Evolutionary conservation across 495 filamentous ascomycete species (phyloP), one percentile per base, ranked within the genome.

Genomic region (Niebla homalea): DNA sequence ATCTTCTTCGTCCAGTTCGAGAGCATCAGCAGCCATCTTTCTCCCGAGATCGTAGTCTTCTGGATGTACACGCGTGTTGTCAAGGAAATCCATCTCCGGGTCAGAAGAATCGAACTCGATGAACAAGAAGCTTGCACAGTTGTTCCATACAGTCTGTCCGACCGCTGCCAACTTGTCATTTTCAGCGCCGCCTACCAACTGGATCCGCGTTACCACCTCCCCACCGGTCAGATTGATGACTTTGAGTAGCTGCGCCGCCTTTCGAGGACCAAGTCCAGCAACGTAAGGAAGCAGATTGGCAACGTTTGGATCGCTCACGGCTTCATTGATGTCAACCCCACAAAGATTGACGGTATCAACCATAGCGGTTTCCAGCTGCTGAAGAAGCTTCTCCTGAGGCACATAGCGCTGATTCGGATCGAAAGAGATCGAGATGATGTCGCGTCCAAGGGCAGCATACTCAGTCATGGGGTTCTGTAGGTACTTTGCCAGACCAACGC

Each of bases 281-380:
- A 98, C 78, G 59, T 89, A 97, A 10, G 87, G 92, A 11, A 98
- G 73, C 6, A 98, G 75, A 53, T 88, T 89, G 26, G 88, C 88
- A 4, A 82, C 83, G 58, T 88, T 84, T 1, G 74, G 60, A 58
- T 94, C 84, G 21, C 68, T 71, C 29, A 93, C 79, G 10, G 92
- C 89, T 47, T 94, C 89, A 58, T 95, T 94, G 59, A 97, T 80
- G 54, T 96, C 84, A 19, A 98, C 89, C 52, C 92, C 92, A 48
- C 87, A 85, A 10, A 98, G 75, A 62, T 98, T 98, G 57, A 98
- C 92, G 80, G 94, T 94, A 60, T 98, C 93, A 5, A 97, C 89
- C 76, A 98, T 82, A 18, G 89, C 87, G 2, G 85, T 92, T 57
- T 97, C 92, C 19, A 98, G 75, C 49, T 87, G 77, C 62, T 85